These are phyloP conservation scores for Phytophthora constricta DNA, from an alignment of 352 stramenopile species.

Conservation along the genomic window DNA sequence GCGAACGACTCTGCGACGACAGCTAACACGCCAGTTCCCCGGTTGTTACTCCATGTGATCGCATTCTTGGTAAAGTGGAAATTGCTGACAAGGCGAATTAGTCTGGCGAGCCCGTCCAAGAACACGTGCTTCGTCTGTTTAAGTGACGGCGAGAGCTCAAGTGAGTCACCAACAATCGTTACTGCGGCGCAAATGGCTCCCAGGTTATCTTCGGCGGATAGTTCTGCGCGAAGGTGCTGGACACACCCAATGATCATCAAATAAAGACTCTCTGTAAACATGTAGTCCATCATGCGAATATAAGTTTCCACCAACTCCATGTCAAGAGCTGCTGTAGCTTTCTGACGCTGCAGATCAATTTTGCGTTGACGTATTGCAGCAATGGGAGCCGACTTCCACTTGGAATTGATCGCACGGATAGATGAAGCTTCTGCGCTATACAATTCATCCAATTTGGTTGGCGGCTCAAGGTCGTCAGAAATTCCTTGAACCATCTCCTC, in stretches of 20 bases:
- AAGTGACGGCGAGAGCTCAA: conserved; percentile 52
- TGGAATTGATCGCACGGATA: conserved; percentile 56
- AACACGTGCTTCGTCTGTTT: conserved; percentile 59
- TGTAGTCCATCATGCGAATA: conserved; percentile 71
- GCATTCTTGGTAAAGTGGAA: conserved; percentile 76
- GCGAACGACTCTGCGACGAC: conserved; percentile 42
- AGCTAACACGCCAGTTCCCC: conserved; percentile 45
- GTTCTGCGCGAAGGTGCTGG: conserved; percentile 38
- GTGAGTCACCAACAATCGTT: conserved; percentile 45
- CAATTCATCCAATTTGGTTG: conserved; percentile 55
- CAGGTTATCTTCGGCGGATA: conserved; percentile 44
- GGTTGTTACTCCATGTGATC: conserved; percentile 59
- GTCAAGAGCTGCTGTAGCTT: conserved; percentile 53
- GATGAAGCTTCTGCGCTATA: conserved; percentile 49
- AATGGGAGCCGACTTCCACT: conserved; percentile 74
- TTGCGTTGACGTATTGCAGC: conserved; percentile 45
- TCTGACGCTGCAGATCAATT: conserved; percentile 40
- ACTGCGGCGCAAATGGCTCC: conserved; percentile 61
- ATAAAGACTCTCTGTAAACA: conserved; percentile 76
- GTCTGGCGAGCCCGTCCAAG: conserved; percentile 52
- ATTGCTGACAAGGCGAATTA: conserved; percentile 64
- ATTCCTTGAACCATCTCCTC: conserved; percentile 63
- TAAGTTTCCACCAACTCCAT: conserved; percentile 54
- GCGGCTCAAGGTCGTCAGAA: conserved; percentile 44
- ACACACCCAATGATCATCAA: conserved; percentile 64